Percentiles rank a stretch among this genome's conserved stretches.
These are phyloP conservation scores for Prunus fruticosa DNA, from an alignment of 306 rosid genomes.

Conservation along the genomic window DNA sequence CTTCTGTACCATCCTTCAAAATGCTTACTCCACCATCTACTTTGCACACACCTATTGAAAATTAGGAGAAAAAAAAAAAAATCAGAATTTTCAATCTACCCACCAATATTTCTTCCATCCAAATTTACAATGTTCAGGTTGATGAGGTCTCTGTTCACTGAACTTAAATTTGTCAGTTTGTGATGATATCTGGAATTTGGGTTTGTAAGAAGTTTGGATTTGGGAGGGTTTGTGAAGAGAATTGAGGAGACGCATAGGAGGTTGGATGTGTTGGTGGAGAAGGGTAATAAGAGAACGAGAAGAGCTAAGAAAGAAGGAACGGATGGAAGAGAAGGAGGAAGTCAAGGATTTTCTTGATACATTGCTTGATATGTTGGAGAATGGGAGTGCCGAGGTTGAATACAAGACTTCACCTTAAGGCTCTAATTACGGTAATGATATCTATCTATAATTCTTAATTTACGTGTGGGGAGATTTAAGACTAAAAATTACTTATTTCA, in stretches of 20 bases:
- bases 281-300: conserved; percentile 27
- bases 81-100: too few species aligned
- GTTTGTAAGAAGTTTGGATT: conserved; percentile 21
- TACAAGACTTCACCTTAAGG: conserved; percentile 41
- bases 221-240: conserved; percentile 35
- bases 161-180: too few species aligned
- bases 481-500: too few species aligned
- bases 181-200: conserved; percentile 33
- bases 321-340: conserved; percentile 3
- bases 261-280: conserved; percentile 40
- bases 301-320: conserved; percentile 24
- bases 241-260: conserved; percentile 1
- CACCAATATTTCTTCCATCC: too few species aligned
- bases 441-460: too few species aligned
- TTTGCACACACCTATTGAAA: too few species aligned
- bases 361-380: conserved; percentile 36
- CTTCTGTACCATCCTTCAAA: too few species aligned
- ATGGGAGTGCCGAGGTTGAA: conserved; percentile 9
- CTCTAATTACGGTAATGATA: conserved; percentile 32
- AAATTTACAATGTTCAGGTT: too few species aligned
- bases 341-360: conserved; percentile 44
- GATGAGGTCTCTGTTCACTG: too few species aligned
- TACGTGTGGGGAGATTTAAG: too few species aligned
- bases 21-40: too few species aligned
- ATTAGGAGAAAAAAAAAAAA: too few species aligned